Percentiles rank a stretch among this genome's conserved stretches.
Evolutionary conservation across 345 rosid genomes (phyloP).

Genomic region (Moricandia moricandioides): DNA sequence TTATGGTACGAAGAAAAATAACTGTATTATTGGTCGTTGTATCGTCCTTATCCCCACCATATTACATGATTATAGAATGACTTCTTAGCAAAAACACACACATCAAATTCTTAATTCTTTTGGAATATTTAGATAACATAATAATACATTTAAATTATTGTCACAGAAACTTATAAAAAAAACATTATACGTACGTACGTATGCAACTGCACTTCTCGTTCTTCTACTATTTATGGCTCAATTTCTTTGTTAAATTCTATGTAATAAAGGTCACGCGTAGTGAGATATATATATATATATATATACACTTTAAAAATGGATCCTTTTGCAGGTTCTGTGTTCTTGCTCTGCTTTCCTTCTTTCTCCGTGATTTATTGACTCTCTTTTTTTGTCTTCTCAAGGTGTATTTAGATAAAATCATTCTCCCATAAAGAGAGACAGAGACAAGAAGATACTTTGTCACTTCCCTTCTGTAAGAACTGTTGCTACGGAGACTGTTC

Average conservation of each 20-base stretch:
- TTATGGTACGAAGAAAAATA: neutral
- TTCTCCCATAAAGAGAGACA: conserved; percentile 7
- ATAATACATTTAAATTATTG: conserved; percentile 4
- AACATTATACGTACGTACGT: conserved; percentile 5
- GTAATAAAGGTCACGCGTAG: conserved; percentile 29
- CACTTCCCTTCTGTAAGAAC: no score
- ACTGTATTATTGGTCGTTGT: conserved; percentile 16
- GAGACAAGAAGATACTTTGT: conserved; percentile 5
- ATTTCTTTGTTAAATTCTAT: neutral
- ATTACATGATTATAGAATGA: conserved; percentile 25
- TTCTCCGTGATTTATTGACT: conserved; percentile 17
- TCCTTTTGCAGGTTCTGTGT: conserved; percentile 15
- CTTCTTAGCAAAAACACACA: conserved; percentile 18
- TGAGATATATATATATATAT: no score
- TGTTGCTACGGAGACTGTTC: conserved; percentile 25
- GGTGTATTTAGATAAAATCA: neutral
- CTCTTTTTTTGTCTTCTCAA: conserved; percentile 19
- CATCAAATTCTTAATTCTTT: conserved; percentile 18
- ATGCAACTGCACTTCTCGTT: conserved; percentile 4
- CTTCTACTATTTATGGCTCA: neutral
- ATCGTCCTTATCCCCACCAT: conserved; percentile 17
- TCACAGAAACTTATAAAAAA: neutral
- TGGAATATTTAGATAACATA: neutral
- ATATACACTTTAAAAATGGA: conserved; percentile 25
- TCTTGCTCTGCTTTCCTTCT: conserved; percentile 21